A percentile compares a stretch with the other conserved stretches of the same genome.
These are phyloP conservation scores for Globisporangium cystogenes DNA, from an alignment of 352 stramenopile genomes.

Conservation along the genomic window DNA sequence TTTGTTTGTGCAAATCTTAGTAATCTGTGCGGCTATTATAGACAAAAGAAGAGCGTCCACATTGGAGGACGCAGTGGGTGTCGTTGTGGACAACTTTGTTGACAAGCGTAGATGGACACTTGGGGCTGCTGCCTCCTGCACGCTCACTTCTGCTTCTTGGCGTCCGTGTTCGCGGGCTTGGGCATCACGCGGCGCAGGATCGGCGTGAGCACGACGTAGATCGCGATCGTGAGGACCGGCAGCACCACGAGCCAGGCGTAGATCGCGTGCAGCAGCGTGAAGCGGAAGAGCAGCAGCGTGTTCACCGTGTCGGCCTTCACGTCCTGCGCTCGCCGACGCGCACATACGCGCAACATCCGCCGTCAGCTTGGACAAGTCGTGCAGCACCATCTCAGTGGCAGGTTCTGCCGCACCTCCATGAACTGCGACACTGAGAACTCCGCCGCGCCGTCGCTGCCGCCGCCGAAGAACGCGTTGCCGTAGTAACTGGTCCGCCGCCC, in stretches of 20 bases:
- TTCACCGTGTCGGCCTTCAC: slow-evolving; percentile 69
- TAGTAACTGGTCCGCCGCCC: slow-evolving; percentile 47
- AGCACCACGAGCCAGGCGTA: slow-evolving; percentile 74
- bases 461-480: slow-evolving; percentile 39
- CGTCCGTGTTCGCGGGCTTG: slow-evolving; percentile 25
- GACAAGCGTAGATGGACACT: no score
- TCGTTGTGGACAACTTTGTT: no score
- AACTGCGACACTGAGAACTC: slow-evolving; percentile 70
- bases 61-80: no score
- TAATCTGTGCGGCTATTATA: neutral
- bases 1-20: no score
- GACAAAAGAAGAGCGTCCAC: neutral
- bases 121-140: no score
- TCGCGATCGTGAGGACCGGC: slow-evolving; percentile 46
- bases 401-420: slow-evolving; percentile 26
- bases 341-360: neutral
- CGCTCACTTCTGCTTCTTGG: slow-evolving; percentile 21
- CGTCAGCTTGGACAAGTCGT: neutral
- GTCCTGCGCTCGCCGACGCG: slow-evolving; percentile 17
- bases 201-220: slow-evolving; percentile 65
- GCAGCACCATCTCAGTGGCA: neutral
- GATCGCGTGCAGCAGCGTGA: slow-evolving; percentile 72
- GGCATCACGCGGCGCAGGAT: slow-evolving; percentile 64
- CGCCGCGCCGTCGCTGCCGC: slow-evolving; percentile 25
- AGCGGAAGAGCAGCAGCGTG: slow-evolving; percentile 73